Evolutionary conservation across 2,329 filamentous ascomycete genomes (phyloP).

Genomic region (Cordyceps farinosa): DNA sequence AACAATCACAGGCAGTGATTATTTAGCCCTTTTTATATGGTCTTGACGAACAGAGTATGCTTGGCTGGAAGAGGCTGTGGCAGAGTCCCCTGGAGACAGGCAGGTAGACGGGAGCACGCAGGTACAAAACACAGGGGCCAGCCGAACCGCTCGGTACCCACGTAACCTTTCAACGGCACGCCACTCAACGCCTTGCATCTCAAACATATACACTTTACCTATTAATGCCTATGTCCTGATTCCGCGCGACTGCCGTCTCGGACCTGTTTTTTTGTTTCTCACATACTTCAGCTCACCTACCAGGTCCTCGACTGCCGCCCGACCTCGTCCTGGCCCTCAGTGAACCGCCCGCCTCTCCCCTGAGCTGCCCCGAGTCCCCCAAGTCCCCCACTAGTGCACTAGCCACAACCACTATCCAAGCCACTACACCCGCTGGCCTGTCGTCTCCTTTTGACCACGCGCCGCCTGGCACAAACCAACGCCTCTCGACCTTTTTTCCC

Average conservation of each 20-base stretch:
- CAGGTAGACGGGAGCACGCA: not conserved
- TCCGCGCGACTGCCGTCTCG: not conserved
- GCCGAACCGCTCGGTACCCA: not conserved
- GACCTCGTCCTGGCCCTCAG: not conserved
- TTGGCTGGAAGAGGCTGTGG: not conserved
- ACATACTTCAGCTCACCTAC: not conserved
- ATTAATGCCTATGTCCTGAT: not conserved
- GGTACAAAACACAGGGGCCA: constrained; percentile 10
- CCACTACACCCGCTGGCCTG: constrained; percentile 2
- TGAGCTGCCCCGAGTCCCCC: not conserved
- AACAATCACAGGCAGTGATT: too few species aligned
- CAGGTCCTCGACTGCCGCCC: not conserved
- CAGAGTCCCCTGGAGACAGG: not conserved
- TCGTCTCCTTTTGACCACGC: constrained; percentile 13
- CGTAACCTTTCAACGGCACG: not conserved
- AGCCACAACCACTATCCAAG: constrained; percentile 11
- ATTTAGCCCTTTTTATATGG: not conserved
- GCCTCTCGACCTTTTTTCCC: constrained; percentile 4
- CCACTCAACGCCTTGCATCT: constrained; percentile 8
- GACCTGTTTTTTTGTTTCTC: not conserved
- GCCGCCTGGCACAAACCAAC: constrained; percentile 6
- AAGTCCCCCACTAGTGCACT: constrained; percentile 3
- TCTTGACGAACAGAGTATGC: not conserved
- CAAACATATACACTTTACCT: constrained; percentile 7
- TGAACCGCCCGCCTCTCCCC: not conserved